Conservation (phyloP, 2,329 filamentous ascomycete species). For the Colletotrichum cereale region DNA sequence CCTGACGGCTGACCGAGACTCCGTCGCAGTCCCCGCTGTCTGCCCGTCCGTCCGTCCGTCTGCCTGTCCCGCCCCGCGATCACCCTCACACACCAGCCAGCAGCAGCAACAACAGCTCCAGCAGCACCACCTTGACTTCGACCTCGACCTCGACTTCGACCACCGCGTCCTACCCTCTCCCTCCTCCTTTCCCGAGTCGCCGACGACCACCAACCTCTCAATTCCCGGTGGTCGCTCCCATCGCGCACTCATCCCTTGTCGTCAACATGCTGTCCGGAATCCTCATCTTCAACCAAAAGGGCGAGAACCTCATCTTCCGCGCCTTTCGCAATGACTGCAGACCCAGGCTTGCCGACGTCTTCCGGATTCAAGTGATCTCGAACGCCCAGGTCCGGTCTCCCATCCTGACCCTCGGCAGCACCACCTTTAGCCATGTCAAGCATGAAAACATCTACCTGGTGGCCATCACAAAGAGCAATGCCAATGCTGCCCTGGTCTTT, state of each 20-base stretch:
- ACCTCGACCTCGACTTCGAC: background rate
- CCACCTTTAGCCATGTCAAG: conserved; percentile 99
- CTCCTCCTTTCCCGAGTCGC: background rate
- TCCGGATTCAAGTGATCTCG: conserved; percentile 99
- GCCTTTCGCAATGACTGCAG: conserved; percentile 99
- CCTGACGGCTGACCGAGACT: conserved; percentile 28
- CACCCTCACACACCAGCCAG: background rate
- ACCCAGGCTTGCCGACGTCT: conserved; percentile 96
- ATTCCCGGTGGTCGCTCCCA: background rate
- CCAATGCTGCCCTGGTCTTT: conserved; percentile 97
- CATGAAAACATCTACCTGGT: conserved; percentile 99
- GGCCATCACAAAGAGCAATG: conserved; percentile 98
- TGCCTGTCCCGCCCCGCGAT: conserved; percentile 9
- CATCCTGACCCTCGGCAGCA: conserved; percentile 96
- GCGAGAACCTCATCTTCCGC: conserved; percentile 99
- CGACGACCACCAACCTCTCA: background rate
- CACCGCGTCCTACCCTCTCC: too few species aligned
- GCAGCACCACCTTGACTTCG: too few species aligned
- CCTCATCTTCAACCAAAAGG: conserved; percentile 99
- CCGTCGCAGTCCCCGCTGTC: conserved; percentile 26
- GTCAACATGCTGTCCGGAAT: conserved; percentile 92
- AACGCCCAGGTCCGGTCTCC: conserved; percentile 98
- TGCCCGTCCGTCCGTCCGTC: background rate
- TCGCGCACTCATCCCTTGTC: background rate
- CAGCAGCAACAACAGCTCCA: background rate